A percentile compares a stretch with the other conserved stretches of the same genome.
Evolutionary conservation across 1,284 basidiomycete genomes (phyloP).

Genomic region (Boletus albobrunnescens): DNA sequence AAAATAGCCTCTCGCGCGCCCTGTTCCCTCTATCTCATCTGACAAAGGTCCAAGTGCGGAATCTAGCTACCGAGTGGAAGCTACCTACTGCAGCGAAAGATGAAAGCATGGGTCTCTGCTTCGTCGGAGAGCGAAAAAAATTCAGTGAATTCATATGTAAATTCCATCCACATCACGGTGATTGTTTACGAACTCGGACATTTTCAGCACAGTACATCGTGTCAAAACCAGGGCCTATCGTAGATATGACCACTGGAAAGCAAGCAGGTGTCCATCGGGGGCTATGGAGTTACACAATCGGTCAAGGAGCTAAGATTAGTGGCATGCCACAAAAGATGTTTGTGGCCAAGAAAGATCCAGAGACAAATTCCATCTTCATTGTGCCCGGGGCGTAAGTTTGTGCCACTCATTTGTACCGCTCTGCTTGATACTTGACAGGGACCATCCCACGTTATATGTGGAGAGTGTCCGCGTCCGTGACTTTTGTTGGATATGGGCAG

Average conservation of each 20-base stretch:
- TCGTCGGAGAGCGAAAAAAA: slow-evolving; percentile 78
- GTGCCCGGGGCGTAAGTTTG: slow-evolving; percentile 70
- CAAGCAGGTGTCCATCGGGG: slow-evolving; percentile 68
- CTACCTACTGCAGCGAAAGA: slow-evolving; percentile 76
- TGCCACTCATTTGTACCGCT: background rate
- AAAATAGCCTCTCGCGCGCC: slow-evolving; percentile 59
- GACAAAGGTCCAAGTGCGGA: slow-evolving; percentile 71
- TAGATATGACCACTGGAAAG: slow-evolving; percentile 54
- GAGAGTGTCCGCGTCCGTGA: slow-evolving; percentile 42
- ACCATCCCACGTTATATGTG: slow-evolving; percentile 64
- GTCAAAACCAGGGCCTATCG: slow-evolving; percentile 64
- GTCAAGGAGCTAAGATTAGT: slow-evolving; percentile 66
- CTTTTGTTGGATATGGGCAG: slow-evolving; percentile 77
- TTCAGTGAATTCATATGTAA: slow-evolving; percentile 77
- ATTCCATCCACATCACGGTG: too few relatives aligned
- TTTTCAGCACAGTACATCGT: slow-evolving; percentile 72
- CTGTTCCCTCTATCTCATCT: slow-evolving; percentile 77
- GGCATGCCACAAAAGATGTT: slow-evolving; percentile 68
- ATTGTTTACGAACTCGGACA: slow-evolving; percentile 1
- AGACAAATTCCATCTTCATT: slow-evolving; percentile 64
- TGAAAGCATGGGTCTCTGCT: slow-evolving; percentile 98
- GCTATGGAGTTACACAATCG: slow-evolving; percentile 87
- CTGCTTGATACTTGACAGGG: slow-evolving; percentile 35
- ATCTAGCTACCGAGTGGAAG: slow-evolving; percentile 62
- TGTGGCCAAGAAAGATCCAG: slow-evolving; percentile 70